Base-by-base conservation (phyloP, 1,284 basidiomycete genomes). In the Austroboletus sp. region DNA sequence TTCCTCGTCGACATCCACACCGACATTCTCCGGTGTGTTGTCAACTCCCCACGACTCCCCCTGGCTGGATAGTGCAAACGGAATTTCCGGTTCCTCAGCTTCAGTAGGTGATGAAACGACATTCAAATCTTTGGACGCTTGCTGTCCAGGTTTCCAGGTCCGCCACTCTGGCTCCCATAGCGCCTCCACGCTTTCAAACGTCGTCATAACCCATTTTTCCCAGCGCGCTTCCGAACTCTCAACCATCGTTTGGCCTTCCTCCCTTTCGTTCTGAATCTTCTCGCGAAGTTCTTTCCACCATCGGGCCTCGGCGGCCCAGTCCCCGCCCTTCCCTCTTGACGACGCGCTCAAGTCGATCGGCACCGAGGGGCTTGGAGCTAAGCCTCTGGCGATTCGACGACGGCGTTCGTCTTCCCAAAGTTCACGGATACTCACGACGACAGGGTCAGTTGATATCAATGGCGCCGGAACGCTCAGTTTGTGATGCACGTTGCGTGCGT, bases 351-450 rank as follows among this genome's bases (percentile, higher is more conserved):
- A 71, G 62, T 88, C 82, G 30, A 78, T 65, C 3, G 86, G 85
- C 16, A 85, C 66, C 36, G 74, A 73, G 13, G 85, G 85, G 11
- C 82, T 77, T 3, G 86, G 82, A 46, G 75, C 57, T 17, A 88
- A 69, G 0, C 90, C 90, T 23, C 73, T 75, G 6, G 72, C 74
- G 12, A 66, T 61, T 13, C 94, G 73, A 4, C 92, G 78, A 9
- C 74, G 71, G 9, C 85, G 80, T 63, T 98, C 95, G 55, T 96
- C 92, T 45, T 94, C 88, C 95, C 95, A 98, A 1, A 98, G 73
- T 63, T 96, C 94, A 44, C 85, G 82, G 43, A 98, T 84, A 55
- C 89, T 85, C 23, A 84, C 75, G 0, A 98, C 88, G 19, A 96
- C 76, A 41, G 89, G 91, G 53, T 89, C 87, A 12, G 75, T 63